Evolutionary conservation across 805 yeast species (phyloP), one percentile per base, ranked within the genome.

Genomic region (Cyberlindnera maritima): DNA sequence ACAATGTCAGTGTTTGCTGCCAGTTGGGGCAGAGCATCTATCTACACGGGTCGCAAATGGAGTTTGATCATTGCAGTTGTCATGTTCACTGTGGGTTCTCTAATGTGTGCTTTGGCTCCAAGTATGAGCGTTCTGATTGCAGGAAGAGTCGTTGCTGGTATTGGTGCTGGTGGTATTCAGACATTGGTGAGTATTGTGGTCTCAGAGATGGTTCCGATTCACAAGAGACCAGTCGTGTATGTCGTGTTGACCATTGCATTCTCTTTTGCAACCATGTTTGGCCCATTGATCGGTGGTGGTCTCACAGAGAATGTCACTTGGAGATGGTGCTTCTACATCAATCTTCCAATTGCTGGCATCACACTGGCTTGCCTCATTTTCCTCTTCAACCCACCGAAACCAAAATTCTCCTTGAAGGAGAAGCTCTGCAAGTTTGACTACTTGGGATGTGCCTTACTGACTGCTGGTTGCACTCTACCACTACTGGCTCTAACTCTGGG

Each of bases 311-410:
- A 75, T 43, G 79, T 74, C 5, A 65, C 78, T n/a, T 85, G 90
- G 90, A 70, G 90, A 56, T 83, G 90, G 89, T 76, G 83, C 53
- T 81, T 80, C 59, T 81, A 77, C 63, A 65, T 81, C 48, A 81
- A 81, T 58, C 58, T 81, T 19, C 84, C 85, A 2, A 61, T 79
- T 39, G 81, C 81, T 19, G 86, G 80, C 4, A 46, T 69, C 2
- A 74, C 79, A 0, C 53, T 70, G 17, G 59, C 60, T 0, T 55
- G 70, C 10, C 59, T 79, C 25, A 41, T 71, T 4, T 20, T 45
- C 13, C 50, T 48, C 42, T 49, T 51, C 59, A 66, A 70, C 21
- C 80, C 83, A 14, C 78, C 78, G 6, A 57, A 54, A 14, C 72
- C 78, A 1, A 57, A 57, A 15, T 75, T 76, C 14, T 57, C 63